A percentile compares a stretch with the other conserved stretches of the same genome.
These are phyloP conservation scores for Pseudocercospora ulei DNA, from an alignment of 2,329 filamentous ascomycete genomes.

Conservation along the genomic window DNA sequence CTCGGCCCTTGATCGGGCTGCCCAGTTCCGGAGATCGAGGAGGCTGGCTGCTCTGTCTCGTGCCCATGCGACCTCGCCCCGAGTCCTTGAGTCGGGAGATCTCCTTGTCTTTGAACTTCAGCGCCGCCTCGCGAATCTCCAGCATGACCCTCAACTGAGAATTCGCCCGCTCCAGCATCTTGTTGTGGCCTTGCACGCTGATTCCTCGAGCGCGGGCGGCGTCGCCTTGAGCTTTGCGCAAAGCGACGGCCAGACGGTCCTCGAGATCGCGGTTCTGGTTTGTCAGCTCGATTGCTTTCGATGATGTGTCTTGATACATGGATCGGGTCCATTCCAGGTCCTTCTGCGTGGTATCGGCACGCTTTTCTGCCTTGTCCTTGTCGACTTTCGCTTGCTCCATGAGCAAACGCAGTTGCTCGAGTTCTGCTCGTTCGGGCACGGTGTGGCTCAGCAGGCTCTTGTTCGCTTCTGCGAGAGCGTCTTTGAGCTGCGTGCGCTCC, in stretches of 20 bases:
- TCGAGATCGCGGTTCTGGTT: constrained; percentile 44
- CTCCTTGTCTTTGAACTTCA: constrained; percentile 34
- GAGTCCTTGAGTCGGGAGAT: constrained; percentile 31
- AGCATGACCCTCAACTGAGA: constrained; percentile 26
- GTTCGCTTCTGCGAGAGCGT: constrained; percentile 29
- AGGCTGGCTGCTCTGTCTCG: constrained; percentile 32
- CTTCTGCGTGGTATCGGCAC: constrained; percentile 34
- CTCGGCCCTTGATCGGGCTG: constrained; percentile 28
- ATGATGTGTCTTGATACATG: constrained; percentile 52
- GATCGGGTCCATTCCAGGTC: constrained; percentile 51
- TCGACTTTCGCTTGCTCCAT: constrained; percentile 23
- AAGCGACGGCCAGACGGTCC: constrained; percentile 27
- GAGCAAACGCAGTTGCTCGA: constrained; percentile 25
- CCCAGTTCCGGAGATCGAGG: constrained; percentile 33
- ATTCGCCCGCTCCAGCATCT: constrained; percentile 26
- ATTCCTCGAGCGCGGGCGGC: constrained; percentile 25
- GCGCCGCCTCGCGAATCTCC: constrained; percentile 25
- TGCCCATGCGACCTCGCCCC: constrained; percentile 32
- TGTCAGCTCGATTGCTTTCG: constrained; percentile 40
- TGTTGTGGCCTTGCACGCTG: constrained; percentile 22
- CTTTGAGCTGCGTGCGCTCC: constrained; percentile 27
- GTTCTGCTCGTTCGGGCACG: constrained; percentile 31
- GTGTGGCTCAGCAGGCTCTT: constrained; percentile 26
- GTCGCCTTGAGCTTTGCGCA: constrained; percentile 28
- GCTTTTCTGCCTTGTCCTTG: constrained; percentile 27